A percentile compares a stretch with the other conserved stretches of the same genome.
Evolutionary conservation across 2,329 filamentous ascomycete species (phyloP).

Genomic region (Aspergillus fumigatiaffinis): DNA sequence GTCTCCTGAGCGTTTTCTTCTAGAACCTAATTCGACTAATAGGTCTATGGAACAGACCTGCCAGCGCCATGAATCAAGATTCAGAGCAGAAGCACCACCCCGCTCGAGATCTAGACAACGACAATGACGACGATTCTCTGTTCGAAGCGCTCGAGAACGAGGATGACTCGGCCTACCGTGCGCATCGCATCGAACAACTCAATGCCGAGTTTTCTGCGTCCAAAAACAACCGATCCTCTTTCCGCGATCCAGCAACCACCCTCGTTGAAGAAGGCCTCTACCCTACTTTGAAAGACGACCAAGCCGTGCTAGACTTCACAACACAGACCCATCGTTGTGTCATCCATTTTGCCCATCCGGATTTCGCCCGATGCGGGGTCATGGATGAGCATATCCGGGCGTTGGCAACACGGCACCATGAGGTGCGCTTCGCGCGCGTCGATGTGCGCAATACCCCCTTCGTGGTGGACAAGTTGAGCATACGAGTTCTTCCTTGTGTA

Average conservation of each 20-base stretch:
- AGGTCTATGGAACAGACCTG: constrained; percentile 1
- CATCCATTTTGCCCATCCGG: constrained; percentile 62
- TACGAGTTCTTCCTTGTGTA: constrained; percentile 46
- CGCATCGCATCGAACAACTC: constrained; percentile 57
- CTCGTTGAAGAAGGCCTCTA: constrained; percentile 27
- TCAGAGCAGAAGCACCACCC: constrained; percentile 29
- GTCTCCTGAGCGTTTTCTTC: not conserved
- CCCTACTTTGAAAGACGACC: constrained; percentile 48
- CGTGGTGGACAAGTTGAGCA: constrained; percentile 44
- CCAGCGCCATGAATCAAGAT: constrained; percentile 7
- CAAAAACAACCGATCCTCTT: constrained; percentile 33
- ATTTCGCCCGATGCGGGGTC: constrained; percentile 58
- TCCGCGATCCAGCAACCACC: constrained; percentile 11
- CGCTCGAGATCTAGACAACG: constrained; percentile 35
- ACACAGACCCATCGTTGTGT: constrained; percentile 55
- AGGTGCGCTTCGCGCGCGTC: constrained; percentile 43
- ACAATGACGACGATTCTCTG: constrained; percentile 56
- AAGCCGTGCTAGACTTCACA: constrained; percentile 57
- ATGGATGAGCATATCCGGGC: constrained; percentile 59
- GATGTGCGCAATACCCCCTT: constrained; percentile 47
- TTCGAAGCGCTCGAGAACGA: constrained; percentile 54
- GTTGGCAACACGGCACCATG: constrained; percentile 37
- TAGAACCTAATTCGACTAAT: not conserved
- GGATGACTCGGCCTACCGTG: constrained; percentile 54
- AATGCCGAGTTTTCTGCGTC: constrained; percentile 52